Evolutionary conservation across 2,329 filamentous ascomycete genomes (phyloP).

Genomic region (Diaporthe sp.): DNA sequence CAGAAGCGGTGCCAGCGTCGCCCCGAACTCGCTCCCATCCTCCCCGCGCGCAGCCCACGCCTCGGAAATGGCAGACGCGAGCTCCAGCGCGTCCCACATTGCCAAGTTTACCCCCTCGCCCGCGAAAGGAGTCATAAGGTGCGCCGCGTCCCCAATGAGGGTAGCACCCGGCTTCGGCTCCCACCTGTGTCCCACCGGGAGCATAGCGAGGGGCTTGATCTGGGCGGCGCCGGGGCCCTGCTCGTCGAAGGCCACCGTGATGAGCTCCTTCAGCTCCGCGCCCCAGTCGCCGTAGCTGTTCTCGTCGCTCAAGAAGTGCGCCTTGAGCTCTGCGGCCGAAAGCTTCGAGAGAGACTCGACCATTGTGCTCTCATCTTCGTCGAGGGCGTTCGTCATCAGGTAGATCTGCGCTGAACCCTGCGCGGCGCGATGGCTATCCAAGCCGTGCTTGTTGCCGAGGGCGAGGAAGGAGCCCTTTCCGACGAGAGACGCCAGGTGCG

Average conservation of each 20-base stretch:
- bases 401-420: slow-evolving; percentile 45
- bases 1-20: slow-evolving; percentile 37
- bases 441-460: slow-evolving; percentile 50
- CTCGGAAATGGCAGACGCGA: slow-evolving; percentile 48
- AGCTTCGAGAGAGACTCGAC: slow-evolving; percentile 31
- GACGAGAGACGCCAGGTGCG: slow-evolving; percentile 50
- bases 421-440: slow-evolving; percentile 46
- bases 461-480: slow-evolving; percentile 51
- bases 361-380: slow-evolving; percentile 38
- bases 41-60: background rate
- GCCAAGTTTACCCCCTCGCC: slow-evolving; percentile 66
- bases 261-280: slow-evolving; percentile 41
- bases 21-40: slow-evolving; percentile 27
- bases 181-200: slow-evolving; percentile 58
- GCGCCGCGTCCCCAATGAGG: slow-evolving; percentile 65
- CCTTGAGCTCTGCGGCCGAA: slow-evolving; percentile 35
- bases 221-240: slow-evolving; percentile 38
- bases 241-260: slow-evolving; percentile 43
- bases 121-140: slow-evolving; percentile 61
- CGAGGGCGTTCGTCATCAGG: slow-evolving; percentile 39
- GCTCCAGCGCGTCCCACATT: slow-evolving; percentile 60
- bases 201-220: slow-evolving; percentile 45
- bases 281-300: slow-evolving; percentile 42
- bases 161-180: slow-evolving; percentile 53
- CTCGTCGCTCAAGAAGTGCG: slow-evolving; percentile 38